Percentiles rank a stretch among this genome's conserved stretches.
phyloP scores from a whole-genome alignment of 2,329 filamentous ascomycete genomes.

The Colletotrichum limetticola region DNA sequence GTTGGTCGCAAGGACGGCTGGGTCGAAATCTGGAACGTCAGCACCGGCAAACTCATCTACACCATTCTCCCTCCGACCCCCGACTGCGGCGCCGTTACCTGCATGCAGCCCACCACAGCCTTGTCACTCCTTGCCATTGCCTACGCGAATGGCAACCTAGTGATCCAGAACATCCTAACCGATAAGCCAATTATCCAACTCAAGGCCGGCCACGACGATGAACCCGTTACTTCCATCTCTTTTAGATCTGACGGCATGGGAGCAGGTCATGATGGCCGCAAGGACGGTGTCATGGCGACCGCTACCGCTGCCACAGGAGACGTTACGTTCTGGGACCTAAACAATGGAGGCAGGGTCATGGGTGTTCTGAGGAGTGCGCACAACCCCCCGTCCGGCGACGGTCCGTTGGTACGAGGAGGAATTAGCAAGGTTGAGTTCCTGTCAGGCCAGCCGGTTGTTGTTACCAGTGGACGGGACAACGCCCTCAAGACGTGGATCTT shows the following conservation, averaged over 20 bases:
- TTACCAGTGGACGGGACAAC: conserved; percentile 94
- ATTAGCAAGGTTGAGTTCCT: conserved; percentile 92
- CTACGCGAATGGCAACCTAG: conserved; percentile 81
- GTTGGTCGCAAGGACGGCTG: conserved; percentile 87
- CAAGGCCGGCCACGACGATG: conserved; percentile 71
- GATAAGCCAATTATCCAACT: conserved; percentile 80
- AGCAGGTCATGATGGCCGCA: conserved; percentile 86
- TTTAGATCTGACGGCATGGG: conserved; percentile 92
- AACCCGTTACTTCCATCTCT: conserved; percentile 81
- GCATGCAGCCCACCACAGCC: conserved; percentile 84
- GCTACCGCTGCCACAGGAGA: conserved; percentile 83
- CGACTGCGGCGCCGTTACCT: conserved; percentile 84
- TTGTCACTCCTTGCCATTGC: conserved; percentile 89
- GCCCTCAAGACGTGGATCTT: conserved; percentile 97
- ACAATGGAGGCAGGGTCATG: conserved; percentile 85
- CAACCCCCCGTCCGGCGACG: conserved; percentile 72
- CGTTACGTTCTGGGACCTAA: conserved; percentile 96
- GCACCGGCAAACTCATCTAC: conserved; percentile 90
- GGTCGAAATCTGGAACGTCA: conserved; percentile 98
- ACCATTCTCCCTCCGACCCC: conserved; percentile 82
- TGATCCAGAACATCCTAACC: conserved; percentile 83
- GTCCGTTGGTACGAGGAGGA: conserved; percentile 73
- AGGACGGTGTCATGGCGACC: conserved; percentile 94
- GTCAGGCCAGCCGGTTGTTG: conserved; percentile 85
- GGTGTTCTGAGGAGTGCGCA: conserved; percentile 90